Percentiles rank a stretch among this genome's conserved stretches.
phyloP scores from a whole-genome alignment of 2,329 filamentous ascomycete genomes.

The Cordyceps pruinosa region DNA sequence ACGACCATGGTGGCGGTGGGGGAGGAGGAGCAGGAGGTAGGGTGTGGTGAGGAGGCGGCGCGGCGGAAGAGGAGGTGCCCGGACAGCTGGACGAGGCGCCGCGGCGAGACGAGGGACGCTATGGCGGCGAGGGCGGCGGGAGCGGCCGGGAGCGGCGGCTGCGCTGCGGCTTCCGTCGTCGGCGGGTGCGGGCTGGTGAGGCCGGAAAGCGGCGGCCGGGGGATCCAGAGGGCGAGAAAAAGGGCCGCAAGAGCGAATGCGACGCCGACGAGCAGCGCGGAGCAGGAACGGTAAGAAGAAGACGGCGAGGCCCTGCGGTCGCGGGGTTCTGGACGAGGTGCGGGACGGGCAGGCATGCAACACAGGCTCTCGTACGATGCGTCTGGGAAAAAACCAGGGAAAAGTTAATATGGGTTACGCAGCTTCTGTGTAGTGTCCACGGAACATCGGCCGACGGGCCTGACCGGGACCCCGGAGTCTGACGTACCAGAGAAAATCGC shows the following conservation, averaged over 20 bases:
- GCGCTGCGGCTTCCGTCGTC: background rate
- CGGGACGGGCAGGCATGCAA: background rate
- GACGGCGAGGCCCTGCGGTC: background rate
- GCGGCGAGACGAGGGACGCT: conserved; percentile 15
- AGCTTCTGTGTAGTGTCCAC: background rate
- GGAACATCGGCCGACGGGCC: conserved; percentile 9
- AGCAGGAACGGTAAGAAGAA: background rate
- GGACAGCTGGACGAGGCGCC: conserved; percentile 17
- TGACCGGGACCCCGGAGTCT: background rate
- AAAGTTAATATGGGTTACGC: conserved; percentile 5
- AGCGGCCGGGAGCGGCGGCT: background rate
- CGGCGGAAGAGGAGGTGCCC: conserved; percentile 2
- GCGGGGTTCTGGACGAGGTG: conserved; percentile 1
- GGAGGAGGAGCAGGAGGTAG: background rate
- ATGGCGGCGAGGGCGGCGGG: conserved; percentile 3
- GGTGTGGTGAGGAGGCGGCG: background rate
- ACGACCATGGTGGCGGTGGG: conserved; percentile 26
- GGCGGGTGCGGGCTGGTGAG: background rate
- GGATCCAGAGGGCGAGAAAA: background rate
- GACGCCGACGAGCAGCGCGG: conserved; percentile 1
- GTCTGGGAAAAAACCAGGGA: background rate
- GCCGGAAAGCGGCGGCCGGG: background rate
- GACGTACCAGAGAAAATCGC: background rate
- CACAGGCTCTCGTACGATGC: background rate
- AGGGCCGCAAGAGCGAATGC: background rate